Evolutionary conservation across 495 filamentous ascomycete genomes (phyloP).

Genomic region (Aspergillus baeticus): DNA sequence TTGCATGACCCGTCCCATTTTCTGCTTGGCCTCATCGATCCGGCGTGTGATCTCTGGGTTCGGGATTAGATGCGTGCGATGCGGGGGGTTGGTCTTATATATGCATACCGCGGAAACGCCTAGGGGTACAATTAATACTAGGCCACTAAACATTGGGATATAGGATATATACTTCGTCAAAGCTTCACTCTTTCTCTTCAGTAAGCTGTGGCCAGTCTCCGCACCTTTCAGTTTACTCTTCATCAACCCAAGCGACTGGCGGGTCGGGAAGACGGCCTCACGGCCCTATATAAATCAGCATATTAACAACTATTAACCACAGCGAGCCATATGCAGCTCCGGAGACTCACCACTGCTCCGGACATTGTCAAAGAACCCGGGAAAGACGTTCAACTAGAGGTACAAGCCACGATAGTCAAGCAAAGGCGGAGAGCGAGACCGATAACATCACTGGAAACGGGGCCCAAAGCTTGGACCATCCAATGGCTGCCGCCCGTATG

Average conservation of each 20-base stretch:
- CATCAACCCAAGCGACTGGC: constrained; percentile 95
- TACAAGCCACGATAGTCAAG: constrained; percentile 16
- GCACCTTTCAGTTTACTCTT: constrained; percentile 98
- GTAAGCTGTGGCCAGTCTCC: constrained; percentile 79
- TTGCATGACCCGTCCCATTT: constrained; percentile 99
- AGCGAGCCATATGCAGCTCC: background rate
- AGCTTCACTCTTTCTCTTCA: constrained; percentile 93
- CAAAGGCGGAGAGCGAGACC: constrained; percentile 17
- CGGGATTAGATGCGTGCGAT: constrained; percentile 27
- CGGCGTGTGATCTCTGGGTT: constrained; percentile 85
- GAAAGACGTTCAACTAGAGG: constrained; percentile 16
- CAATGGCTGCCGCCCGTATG: constrained; percentile 20
- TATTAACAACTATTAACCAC: background rate
- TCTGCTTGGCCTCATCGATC: constrained; percentile 98
- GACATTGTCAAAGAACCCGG: constrained; percentile 44
- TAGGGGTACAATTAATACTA: constrained; percentile 34
- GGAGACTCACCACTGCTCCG: constrained; percentile 52
- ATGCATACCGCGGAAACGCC: constrained; percentile 78
- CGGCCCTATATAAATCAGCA: constrained; percentile 34
- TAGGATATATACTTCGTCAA: constrained; percentile 69
- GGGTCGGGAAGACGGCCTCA: constrained; percentile 96
- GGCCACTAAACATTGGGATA: background rate
- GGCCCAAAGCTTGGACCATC: constrained; percentile 28
- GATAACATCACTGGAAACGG: constrained; percentile 17
- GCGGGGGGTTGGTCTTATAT: constrained; percentile 21